Conservation (phyloP, 441 rosid genomes). For the Brassica balearica region DNA sequence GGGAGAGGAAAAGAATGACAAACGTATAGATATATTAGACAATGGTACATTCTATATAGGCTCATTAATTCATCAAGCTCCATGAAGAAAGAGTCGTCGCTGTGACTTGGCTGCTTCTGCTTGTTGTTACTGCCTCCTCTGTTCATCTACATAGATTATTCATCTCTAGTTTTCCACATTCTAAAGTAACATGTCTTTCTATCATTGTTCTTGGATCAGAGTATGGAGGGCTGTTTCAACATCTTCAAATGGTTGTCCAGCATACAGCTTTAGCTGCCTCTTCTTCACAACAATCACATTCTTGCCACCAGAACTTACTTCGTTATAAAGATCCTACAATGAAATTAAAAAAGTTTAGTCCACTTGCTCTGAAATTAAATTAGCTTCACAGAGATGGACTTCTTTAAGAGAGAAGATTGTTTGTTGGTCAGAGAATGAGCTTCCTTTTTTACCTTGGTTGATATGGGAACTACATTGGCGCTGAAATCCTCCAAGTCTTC, state of each 20-base stretch:
- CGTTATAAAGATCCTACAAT: constrained; percentile 65
- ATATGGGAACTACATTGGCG: constrained; percentile 65
- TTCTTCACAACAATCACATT: constrained; percentile 72
- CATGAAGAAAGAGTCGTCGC: no score
- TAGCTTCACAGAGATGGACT: constrained; percentile 3
- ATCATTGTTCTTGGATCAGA: constrained; percentile 52
- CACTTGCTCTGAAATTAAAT: not conserved
- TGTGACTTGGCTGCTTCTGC: no score
- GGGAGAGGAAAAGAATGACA: no score
- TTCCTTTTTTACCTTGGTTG: constrained; percentile 53
- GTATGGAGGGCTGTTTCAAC: constrained; percentile 71
- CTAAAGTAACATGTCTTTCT: constrained; percentile 1
- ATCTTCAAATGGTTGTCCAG: constrained; percentile 76
- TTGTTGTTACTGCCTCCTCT: no score
- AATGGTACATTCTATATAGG: no score
- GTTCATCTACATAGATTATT: not conserved
- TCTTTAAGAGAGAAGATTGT: constrained; percentile 22
- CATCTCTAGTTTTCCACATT: constrained; percentile 7
- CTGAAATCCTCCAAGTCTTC: constrained; percentile 71
- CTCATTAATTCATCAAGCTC: no score
- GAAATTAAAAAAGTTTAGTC: not conserved
- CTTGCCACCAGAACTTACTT: constrained; percentile 52
- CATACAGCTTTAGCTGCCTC: constrained; percentile 76
- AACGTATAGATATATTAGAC: no score
- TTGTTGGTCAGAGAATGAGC: constrained; percentile 24